Evolutionary conservation across 2,329 filamentous ascomycete genomes (phyloP), one percentile per base, ranked within the genome.

Genomic region (Epichloe amarillans): DNA sequence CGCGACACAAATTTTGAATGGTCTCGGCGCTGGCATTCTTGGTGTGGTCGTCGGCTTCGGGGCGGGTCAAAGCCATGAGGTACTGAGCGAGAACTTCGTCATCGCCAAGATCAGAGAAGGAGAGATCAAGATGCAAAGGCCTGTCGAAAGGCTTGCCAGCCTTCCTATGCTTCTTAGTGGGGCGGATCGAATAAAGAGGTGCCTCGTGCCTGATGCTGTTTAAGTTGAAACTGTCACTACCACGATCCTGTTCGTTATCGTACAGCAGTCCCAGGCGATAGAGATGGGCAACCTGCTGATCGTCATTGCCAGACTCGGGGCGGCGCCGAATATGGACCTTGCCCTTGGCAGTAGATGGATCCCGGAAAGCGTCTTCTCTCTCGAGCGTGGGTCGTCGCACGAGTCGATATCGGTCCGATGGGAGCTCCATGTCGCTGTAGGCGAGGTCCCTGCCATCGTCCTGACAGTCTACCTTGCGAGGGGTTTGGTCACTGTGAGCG

Each of bases 311-410:
- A 14, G 57, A 49, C n/a, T 52, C 52, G 30, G 46, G 49, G 21
- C 57, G 61, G 11, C 56, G 57, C n/a, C 56, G 56, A 0, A 63
- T 35, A 12, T 59, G 56, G 6, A 64, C 57, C 44, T 60, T 59
- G 42, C 54, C 56, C 60, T 66, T 71, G 47, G 62, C 54, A 0
- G 70, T 73, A 19, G 61, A 61, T 4, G 62, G 61, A 44, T 72
- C 70, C 43, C 67, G 62, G 40, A 75, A 75, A 5, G 72, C 72
- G 42, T 73, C 70, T 56, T 75, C 67, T 10, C 72, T 62, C 54
- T 72, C 71, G 21, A 75, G 64, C 1, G 65, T 66, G 2, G 72
- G 72, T 8, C 61, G 62, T 8, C 68, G 64, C n/a, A 53, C 53
- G 26, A 66, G 62, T 14, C 62, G 61, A 14, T 55, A 57, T 37